phyloP scores from a whole-genome alignment of 2,329 filamentous ascomycete species.

The Rutstroemia sp. region DNA sequence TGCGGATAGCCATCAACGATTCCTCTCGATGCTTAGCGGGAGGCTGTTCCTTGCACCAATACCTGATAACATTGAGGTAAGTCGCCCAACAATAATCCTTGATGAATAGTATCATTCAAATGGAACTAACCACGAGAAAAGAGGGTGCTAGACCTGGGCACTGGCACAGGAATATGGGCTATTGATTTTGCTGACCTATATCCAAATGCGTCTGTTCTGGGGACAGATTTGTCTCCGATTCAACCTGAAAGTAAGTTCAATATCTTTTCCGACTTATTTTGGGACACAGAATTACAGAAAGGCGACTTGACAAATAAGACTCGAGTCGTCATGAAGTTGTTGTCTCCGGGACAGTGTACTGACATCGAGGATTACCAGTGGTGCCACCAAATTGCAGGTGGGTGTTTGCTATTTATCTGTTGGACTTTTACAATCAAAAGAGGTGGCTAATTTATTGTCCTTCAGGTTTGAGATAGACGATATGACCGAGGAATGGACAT shows the following conservation, averaged over 20 bases:
- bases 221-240: slow-evolving; percentile 30
- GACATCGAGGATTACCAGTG: slow-evolving; percentile 16
- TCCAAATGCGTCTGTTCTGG: slow-evolving; percentile 27
- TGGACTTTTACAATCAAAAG: neutral
- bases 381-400: slow-evolving; percentile 48
- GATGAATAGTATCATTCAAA: neutral
- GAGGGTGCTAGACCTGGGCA: slow-evolving; percentile 24
- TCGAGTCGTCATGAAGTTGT: too few relatives aligned
- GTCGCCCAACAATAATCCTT: neutral
- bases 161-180: slow-evolving; percentile 38
- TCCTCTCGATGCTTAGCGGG: slow-evolving; percentile 19
- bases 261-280: neutral
- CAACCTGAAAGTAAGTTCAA: slow-evolving; percentile 28
- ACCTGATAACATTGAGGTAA: slow-evolving; percentile 22
- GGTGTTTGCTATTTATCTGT: neutral
- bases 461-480: slow-evolving; percentile 57
- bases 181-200: slow-evolving; percentile 31
- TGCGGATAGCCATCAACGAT: slow-evolving; percentile 27
- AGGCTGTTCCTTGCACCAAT: slow-evolving; percentile 26
- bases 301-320: too few relatives aligned
- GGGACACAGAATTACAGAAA: too few relatives aligned
- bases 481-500: slow-evolving; percentile 38
- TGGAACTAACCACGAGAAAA: neutral
- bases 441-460: neutral
- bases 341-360: neutral